These are phyloP conservation scores for Lobosporangium transversale DNA, from an alignment of 192 early-diverging fungal genomes.

Conservation along the genomic window DNA sequence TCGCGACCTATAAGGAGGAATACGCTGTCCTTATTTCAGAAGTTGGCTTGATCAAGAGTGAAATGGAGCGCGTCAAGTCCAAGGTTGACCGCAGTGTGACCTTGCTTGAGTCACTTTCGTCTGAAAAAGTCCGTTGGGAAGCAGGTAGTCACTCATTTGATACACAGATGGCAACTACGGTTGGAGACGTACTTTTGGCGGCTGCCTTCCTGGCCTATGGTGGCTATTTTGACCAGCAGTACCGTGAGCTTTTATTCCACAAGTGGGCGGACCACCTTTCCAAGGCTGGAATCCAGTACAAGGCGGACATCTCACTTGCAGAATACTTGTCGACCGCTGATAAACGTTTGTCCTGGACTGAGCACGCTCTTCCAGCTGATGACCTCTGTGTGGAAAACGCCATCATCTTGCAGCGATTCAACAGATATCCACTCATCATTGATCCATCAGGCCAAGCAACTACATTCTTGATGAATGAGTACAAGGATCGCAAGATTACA, in stretches of 20 bases:
- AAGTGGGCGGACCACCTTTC: constrained; percentile 83
- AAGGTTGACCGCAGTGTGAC: constrained; percentile 93
- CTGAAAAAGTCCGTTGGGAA: constrained; percentile 95
- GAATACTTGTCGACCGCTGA: constrained; percentile 94
- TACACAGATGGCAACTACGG: constrained; percentile 96
- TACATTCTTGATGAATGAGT: constrained; percentile 86
- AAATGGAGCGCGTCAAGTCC: constrained; percentile 92
- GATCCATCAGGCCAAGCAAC: constrained; percentile 97
- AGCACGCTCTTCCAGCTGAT: constrained; percentile 85
- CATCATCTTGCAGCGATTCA: constrained; percentile 94
- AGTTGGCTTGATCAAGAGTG: constrained; percentile 86
- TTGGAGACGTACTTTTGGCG: constrained; percentile 94
- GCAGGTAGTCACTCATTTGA: constrained; percentile 89
- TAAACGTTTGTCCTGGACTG: constrained; percentile 91
- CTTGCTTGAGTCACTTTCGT: constrained; percentile 87
- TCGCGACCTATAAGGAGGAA: constrained; percentile 95
- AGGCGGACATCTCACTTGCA: constrained; percentile 81
- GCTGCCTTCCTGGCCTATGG: constrained; percentile 97
- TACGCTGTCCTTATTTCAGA: constrained; percentile 97
- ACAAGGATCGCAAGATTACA: constrained; percentile 87
- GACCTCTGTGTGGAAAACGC: constrained; percentile 98
- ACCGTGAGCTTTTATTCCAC: constrained; percentile 81
- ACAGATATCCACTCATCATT: constrained; percentile 97
- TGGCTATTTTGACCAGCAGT: constrained; percentile 98
- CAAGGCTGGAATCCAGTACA: constrained; percentile 76